Base-by-base conservation (phyloP, 2,329 filamentous ascomycete species). In the Passalora sequoiae region DNA sequence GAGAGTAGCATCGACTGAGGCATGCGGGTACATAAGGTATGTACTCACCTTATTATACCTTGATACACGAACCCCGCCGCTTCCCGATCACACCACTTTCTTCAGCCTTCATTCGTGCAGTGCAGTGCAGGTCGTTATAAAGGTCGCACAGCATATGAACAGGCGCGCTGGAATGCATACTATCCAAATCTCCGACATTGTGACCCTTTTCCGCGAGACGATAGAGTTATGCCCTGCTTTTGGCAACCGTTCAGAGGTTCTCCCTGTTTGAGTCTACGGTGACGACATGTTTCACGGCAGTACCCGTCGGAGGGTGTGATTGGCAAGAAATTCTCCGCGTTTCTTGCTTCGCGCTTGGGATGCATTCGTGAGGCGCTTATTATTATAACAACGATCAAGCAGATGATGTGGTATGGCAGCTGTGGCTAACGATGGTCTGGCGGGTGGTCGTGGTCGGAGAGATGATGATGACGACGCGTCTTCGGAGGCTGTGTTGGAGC, bases 321-420 rank as follows among this genome's bases (percentile, higher is more conserved):
- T 39, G 37, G 37, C 16, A 19, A 19, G n/a, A 28, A 30, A n/a
- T 39, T 24, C 37, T 39, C 15, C 33, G 19, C n/a, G n/a, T n/a
- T n/a, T n/a, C n/a, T n/a, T n/a, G n/a, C n/a, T n/a, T n/a, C n/a
- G n/a, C n/a, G n/a, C n/a, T n/a, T n/a, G n/a, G n/a, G n/a, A n/a
- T n/a, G n/a, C n/a, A n/a, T n/a, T n/a, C n/a, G n/a, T n/a, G n/a
- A n/a, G n/a, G n/a, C n/a, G n/a, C n/a, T n/a, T n/a, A n/a, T n/a
- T n/a, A n/a, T n/a, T n/a, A n/a, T n/a, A n/a, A n/a, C n/a, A n/a
- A n/a, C n/a, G n/a, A n/a, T n/a, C n/a, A n/a, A n/a, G n/a, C n/a
- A n/a, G n/a, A n/a, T n/a, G n/a, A n/a, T n/a, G n/a, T n/a, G n/a
- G n/a, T n/a, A n/a, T n/a, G n/a, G n/a, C n/a, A n/a, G n/a, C n/a